Conservation (phyloP, 495 filamentous ascomycete genomes). For the Penicillium coffeae region DNA sequence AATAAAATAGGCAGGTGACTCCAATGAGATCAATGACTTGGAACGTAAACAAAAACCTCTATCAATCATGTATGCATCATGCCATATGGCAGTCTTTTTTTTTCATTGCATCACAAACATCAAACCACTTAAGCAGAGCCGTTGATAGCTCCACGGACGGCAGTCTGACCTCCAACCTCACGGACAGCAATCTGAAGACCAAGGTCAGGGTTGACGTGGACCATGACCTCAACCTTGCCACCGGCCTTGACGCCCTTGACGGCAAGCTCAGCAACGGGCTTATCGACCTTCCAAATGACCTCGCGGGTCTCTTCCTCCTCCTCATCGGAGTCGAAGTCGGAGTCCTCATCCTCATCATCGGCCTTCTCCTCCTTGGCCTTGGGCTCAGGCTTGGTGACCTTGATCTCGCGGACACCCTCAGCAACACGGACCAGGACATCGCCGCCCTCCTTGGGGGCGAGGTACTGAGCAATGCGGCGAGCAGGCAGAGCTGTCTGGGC, state of each 20-base stretch:
- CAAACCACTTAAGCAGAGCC: slow-evolving; percentile 33
- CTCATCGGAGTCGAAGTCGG: slow-evolving; percentile 58
- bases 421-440: slow-evolving; percentile 81
- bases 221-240: slow-evolving; percentile 85
- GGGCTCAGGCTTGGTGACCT: slow-evolving; percentile 78
- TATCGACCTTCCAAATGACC: slow-evolving; percentile 88
- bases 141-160: slow-evolving; percentile 69
- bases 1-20: slow-evolving; percentile 14
- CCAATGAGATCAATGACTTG: slow-evolving; percentile 19
- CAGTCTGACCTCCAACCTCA: slow-evolving; percentile 81
- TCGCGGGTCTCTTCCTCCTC: slow-evolving; percentile 82
- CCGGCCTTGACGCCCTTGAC: slow-evolving; percentile 81
- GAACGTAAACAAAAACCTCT: slow-evolving; percentile 24
- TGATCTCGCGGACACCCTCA: slow-evolving; percentile 84
- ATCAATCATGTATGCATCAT: slow-evolving; percentile 34
- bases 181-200: slow-evolving; percentile 72
- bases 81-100: slow-evolving; percentile 26
- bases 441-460: slow-evolving; percentile 70
- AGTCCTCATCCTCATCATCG: slow-evolving; percentile 59
- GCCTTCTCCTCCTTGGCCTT: slow-evolving; percentile 65
- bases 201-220: slow-evolving; percentile 78
- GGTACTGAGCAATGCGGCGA: slow-evolving; percentile 73
- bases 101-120: not conserved
- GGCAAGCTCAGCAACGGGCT: slow-evolving; percentile 79
- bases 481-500: slow-evolving; percentile 88